Base-by-base conservation (phyloP, 345 rosid species). In the Eucalyptus pumila region DNA sequence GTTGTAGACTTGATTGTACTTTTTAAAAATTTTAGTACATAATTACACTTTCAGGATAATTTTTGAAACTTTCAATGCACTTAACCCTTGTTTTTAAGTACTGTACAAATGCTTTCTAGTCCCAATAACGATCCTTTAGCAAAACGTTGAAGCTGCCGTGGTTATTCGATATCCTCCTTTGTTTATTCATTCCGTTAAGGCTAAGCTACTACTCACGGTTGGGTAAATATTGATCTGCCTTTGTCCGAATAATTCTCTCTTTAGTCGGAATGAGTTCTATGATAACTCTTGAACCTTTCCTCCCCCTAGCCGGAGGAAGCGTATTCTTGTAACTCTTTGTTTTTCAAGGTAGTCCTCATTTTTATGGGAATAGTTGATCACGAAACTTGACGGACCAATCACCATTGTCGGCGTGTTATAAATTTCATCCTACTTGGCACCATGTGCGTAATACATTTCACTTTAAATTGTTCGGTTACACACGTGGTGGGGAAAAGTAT, bases 1-100 rank as follows among this genome's bases (percentile, higher is more conserved):
- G 56, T 7, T 52, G 4, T 7, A 7, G 0, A 52, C 4, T 52
- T 19, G 1, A 52, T 52, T 19, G 2, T 1, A 19, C 24, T 19
- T 52, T 52, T 52, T 19, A 1, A 52, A 52, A 19, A 52, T 19
- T 52, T 19, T 19, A 52, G 9, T 19, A 52, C 0, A 4, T 3
- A 19, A 52, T 52, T 52, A 52, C 9, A 52, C 1, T 52, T 52
- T 17, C 3, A 17, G 2, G 8, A 17, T 51, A 51, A 51, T 17
- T 7, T 51, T 17, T 17, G 9, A 7, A 7, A 51, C 4, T 51
- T 51, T 51, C 9, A 17, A 23, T 51, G 56, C 56, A 51, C 23
- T 51, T 51, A 51, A 51, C 54, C 1, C 56, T 58, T 58, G 30
- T 10, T 58, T 58, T 58, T 11, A 58, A 58, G 65, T 26, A 58